phyloP scores from a whole-genome alignment of 2,329 filamentous ascomycete species.

The Aspergillus arachidicola region DNA sequence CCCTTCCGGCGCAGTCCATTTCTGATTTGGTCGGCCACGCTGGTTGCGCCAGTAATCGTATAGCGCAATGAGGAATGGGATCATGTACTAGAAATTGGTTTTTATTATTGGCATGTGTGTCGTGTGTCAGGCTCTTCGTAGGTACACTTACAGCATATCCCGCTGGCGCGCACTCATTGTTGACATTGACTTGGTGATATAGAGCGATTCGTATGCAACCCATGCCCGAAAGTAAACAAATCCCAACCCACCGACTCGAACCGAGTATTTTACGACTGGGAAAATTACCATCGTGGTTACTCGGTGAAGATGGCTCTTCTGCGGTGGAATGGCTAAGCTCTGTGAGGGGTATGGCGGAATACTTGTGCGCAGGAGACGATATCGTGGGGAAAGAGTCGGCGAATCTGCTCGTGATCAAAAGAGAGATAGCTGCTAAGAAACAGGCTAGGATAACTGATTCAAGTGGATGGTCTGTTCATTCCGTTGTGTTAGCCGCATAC shows the following conservation, averaged over 20 bases:
- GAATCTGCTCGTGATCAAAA: conserved; percentile 42
- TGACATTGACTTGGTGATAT: conserved; percentile 43
- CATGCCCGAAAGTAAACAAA: conserved; percentile 24
- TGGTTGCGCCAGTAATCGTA: conserved; percentile 45
- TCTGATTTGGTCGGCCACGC: conserved; percentile 24
- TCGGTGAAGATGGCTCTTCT: conserved; percentile 13
- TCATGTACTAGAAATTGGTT: conserved; percentile 30
- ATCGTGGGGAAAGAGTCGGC: conserved; percentile 27
- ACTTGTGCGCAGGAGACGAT: conserved; percentile 27
- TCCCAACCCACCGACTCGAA: conserved; percentile 27
- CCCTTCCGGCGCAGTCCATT: conserved; percentile 20
- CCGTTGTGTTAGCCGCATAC: conserved; percentile 14
- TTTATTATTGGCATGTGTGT: conserved; percentile 18
- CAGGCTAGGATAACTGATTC: conserved; percentile 47
- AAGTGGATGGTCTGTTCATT: conserved; percentile 47
- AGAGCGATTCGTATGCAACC: conserved; percentile 41
- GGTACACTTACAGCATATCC: conserved; percentile 36
- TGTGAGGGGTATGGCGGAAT: conserved; percentile 31
- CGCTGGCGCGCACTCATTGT: conserved; percentile 46
- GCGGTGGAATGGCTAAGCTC: conserved; percentile 29
- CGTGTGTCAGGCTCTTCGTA: not conserved
- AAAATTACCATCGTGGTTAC: conserved; percentile 8
- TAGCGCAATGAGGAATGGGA: conserved; percentile 45
- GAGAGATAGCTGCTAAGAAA: conserved; percentile 40
- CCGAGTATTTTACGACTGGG: conserved; percentile 10